phyloP scores from a whole-genome alignment of 1,139 yeast species.

The Hansenula sp. region DNA sequence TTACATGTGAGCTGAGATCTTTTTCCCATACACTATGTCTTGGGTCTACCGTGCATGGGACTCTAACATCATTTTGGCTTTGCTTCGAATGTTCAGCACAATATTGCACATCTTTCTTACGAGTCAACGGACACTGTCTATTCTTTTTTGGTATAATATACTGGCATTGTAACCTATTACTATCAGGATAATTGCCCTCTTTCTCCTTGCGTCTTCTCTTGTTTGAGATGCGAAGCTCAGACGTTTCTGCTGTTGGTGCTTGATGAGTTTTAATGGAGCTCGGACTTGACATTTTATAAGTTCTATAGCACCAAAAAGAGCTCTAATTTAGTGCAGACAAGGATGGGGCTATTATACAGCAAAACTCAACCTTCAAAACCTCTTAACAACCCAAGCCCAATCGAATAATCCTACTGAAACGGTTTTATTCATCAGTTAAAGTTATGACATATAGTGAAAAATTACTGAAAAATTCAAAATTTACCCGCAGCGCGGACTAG shows the following conservation, averaged over 20 bases:
- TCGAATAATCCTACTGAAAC: neutral
- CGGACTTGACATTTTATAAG: neutral
- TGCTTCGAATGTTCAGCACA: slow-evolving; percentile 60
- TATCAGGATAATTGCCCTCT: slow-evolving; percentile 6
- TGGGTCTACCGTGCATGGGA: slow-evolving; percentile 77
- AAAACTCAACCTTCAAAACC: neutral
- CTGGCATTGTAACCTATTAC: slow-evolving; percentile 38
- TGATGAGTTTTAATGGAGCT: neutral
- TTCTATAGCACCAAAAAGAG: too few species aligned
- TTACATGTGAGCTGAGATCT: slow-evolving; percentile 52
- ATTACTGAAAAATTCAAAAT: neutral
- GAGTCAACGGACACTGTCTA: slow-evolving; percentile 59
- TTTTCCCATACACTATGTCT: slow-evolving; percentile 69
- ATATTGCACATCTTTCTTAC: slow-evolving; percentile 43
- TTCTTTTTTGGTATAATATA: slow-evolving; percentile 44
- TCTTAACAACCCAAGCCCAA: neutral
- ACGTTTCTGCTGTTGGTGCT: neutral
- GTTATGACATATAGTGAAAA: neutral
- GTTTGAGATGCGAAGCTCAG: slow-evolving; percentile 13
- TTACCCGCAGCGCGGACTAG: neutral
- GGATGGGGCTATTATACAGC: neutral
- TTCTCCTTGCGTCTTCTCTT: slow-evolving; percentile 14
- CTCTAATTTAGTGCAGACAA: too few species aligned
- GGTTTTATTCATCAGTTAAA: too few species aligned
- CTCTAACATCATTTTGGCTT: slow-evolving; percentile 36